Base-by-base conservation (phyloP, 1,284 basidiomycete genomes). In the Rugiboletus extremiorientalis region DNA sequence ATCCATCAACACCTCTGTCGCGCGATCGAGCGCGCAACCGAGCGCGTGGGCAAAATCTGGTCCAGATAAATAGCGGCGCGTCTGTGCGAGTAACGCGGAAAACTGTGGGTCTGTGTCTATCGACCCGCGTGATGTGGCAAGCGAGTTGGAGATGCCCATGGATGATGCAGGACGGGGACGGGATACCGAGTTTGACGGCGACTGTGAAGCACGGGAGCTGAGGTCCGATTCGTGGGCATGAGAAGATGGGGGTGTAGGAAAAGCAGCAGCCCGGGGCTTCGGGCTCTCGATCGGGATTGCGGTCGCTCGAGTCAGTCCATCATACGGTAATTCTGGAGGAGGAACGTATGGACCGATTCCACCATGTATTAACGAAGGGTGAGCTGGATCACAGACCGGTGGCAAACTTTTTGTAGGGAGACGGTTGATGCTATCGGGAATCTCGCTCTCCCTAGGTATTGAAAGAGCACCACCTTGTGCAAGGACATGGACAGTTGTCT, bases 11-110 rank as follows among this genome's bases (percentile, higher is more conserved):
- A 78, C 72, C 7, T 75, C 82, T 36, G 87, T 88, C 36, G 87
- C 85, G 8, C 77, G 77, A 68, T 94, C 89, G 27, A 95, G 78
- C 54, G 83, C 83, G 37, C 79, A 80, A 49, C 85, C 83, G 5
- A 94, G 78, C 4, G 92, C 86, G 42, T 78, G 71, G 4, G 79
- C 75, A 67, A 94, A 93, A 68, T 94, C 88, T 0, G 84, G 74
- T 1, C 88, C 89, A 9, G 82, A 74, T 38, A 94, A 74, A 45
- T 87, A 79, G 8, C 73, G 72, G 42, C 83, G 82, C 1, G 91
- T 92, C 71, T 94, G 89, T 27, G 79, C 76, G 16, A 95, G 76
- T 18, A 96, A 81, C 0, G 74, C 65, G 4, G 79, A 74, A 69
- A 96, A 90, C 10, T 76, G 74, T 1, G 82, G 73, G 52, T 86